Evolutionary conservation across 2,329 filamentous ascomycete species (phyloP), one percentile per base, ranked within the genome.

Genomic region (Aurifilum marmelostoma): DNA sequence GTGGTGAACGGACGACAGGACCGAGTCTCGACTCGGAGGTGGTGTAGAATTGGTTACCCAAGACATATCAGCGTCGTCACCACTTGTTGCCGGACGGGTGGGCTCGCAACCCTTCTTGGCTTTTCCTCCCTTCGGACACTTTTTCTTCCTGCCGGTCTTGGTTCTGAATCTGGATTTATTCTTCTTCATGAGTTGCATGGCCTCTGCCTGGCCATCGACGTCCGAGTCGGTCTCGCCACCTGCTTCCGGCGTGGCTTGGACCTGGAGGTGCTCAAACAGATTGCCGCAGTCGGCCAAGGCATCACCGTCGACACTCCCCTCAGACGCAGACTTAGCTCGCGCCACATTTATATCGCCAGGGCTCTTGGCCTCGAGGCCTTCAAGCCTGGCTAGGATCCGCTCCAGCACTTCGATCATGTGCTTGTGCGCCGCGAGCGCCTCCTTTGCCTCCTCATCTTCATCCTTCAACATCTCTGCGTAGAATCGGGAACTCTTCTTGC

Each of bases 351-450:
- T 21, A 5, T 34, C 58, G 32, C 58, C 9, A n/a, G 34, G 58
- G 32, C 32, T 24, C 58, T n/a, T 60, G 18, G 58, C 32, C 14
- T 21, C 14, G 32, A 60, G 34, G 7, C 5, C 2, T 34, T 60
- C 58, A 12, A 60, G 37, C 8, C 16, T 60, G 58, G 58, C 34
- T 34, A 60, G 9, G 6, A 60, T 11, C 3, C 58, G 58, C 59
- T 76, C 76, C 3, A 77, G 74, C 1, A 77, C 73, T 27, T 69
- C 67, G 65, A 77, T 75, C 56, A 75, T 75, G 67, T 76, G 74
- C 24, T 72, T 71, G 58, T 77, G 75, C 2, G 69, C 69, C 3
- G 69, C 68, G 32, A 75, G 76, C 65, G 71, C 75, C 54, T 72
- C 67, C 66, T 72, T 70, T 54, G 74, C 18, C 34, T 70, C 73